Evolutionary conservation across 1,139 yeast species (phyloP).

Genomic region (Suhomyces coccinellae): DNA sequence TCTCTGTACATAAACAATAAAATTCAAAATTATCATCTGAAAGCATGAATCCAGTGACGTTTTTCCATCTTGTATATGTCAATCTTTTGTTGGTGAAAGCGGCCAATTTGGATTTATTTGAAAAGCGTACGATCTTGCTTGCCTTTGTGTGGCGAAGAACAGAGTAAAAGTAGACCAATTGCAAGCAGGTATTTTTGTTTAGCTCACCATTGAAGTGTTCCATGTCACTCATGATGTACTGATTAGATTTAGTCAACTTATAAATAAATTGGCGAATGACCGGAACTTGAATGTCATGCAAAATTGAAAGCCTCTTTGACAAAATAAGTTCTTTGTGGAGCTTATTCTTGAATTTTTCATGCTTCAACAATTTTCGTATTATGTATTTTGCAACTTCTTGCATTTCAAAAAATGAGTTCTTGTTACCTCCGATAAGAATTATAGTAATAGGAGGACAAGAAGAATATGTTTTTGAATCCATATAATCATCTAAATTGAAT

Average conservation of each 20-base stretch:
- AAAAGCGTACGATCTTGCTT: conserved; percentile 18
- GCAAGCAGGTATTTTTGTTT: conserved; percentile 20
- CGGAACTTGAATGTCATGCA: conserved; percentile 57
- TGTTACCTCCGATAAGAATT: conserved; percentile 77
- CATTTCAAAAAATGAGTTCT: conserved; percentile 77
- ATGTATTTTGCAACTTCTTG: conserved; percentile 59
- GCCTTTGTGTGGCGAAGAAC: conserved; percentile 32
- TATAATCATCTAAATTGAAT: conserved; percentile 37
- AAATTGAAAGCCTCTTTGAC: conserved; percentile 23
- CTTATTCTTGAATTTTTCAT: conserved; percentile 38
- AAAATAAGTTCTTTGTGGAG: conserved; percentile 34
- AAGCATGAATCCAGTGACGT: conserved; percentile 41
- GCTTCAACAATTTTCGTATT: conserved; percentile 39
- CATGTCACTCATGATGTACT: conserved; percentile 34
- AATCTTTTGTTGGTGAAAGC: conserved; percentile 29
- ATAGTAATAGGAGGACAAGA: conserved; percentile 48
- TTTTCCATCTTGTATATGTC: conserved; percentile 34
- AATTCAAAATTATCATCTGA: conserved; percentile 38
- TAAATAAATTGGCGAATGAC: conserved; percentile 76
- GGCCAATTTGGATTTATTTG: not conserved
- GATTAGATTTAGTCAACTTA: conserved; percentile 56
- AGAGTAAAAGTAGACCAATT: conserved; percentile 35
- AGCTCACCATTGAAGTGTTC: conserved; percentile 18
- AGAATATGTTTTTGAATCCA: conserved; percentile 15
- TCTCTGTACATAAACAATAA: conserved; percentile 38